Evolutionary conservation across 2,329 filamentous ascomycete genomes (phyloP).

Genomic region (Cladobotryum mycophilum): DNA sequence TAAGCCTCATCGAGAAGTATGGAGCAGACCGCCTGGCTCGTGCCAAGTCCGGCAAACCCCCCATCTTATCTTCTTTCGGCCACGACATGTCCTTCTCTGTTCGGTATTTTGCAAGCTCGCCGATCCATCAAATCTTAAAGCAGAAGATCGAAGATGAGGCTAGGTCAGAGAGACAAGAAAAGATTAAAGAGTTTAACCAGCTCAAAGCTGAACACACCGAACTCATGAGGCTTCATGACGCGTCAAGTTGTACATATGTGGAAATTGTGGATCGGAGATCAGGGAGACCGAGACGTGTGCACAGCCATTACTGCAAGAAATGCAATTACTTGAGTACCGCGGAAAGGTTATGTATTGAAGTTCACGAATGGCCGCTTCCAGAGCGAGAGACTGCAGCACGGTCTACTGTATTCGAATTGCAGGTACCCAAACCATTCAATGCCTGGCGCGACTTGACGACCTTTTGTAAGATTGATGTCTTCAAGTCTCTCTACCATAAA

Average conservation of each 20-base stretch:
- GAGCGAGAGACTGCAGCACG: conserved; percentile 22
- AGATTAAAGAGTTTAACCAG: background rate
- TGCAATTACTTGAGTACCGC: background rate
- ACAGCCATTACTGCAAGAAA: background rate
- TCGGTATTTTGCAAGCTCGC: conserved; percentile 40
- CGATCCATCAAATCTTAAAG: background rate
- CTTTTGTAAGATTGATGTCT: background rate
- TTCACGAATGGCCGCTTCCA: conserved; percentile 54
- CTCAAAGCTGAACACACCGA: too few relatives aligned
- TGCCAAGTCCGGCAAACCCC: background rate
- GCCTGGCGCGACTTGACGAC: background rate
- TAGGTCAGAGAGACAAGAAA: background rate
- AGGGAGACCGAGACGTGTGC: background rate
- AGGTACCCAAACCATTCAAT: conserved; percentile 25
- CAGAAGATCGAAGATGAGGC: background rate
- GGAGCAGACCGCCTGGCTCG: too few relatives aligned
- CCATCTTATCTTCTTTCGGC: conserved; percentile 19
- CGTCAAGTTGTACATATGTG: background rate
- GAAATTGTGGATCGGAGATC: background rate
- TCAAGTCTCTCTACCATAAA: too few relatives aligned
- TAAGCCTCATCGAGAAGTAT: too few relatives aligned
- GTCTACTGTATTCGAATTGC: conserved; percentile 48
- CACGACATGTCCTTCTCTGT: conserved; percentile 37
- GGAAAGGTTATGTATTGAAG: conserved; percentile 37
- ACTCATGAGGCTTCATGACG: too few relatives aligned